Evolutionary conservation across 1,139 yeast species (phyloP).

Genomic region (Debaryomycetaceae sp.): DNA sequence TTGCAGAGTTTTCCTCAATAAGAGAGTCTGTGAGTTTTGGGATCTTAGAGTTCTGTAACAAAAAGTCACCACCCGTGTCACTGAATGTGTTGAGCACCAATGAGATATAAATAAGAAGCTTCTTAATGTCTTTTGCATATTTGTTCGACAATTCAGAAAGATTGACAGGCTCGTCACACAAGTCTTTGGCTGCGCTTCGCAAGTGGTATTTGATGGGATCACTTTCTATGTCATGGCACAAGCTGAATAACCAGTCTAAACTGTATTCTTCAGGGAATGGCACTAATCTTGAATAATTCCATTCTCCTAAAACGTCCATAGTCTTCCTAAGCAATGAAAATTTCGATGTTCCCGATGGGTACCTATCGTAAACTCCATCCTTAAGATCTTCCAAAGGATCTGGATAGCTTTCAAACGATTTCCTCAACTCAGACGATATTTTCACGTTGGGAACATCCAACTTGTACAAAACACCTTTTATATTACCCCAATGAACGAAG

Average conservation of each 20-base stretch:
- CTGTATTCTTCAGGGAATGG: constrained; percentile 25
- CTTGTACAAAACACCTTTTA: constrained; percentile 44
- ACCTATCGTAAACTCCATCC: constrained; percentile 40
- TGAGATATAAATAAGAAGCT: constrained; percentile 29
- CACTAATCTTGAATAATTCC: constrained; percentile 20
- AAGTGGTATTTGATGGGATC: constrained; percentile 51
- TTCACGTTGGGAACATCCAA: constrained; percentile 41
- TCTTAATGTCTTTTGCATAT: constrained; percentile 17
- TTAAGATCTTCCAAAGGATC: constrained; percentile 40
- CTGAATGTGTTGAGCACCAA: constrained; percentile 28
- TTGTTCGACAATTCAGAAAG: constrained; percentile 33
- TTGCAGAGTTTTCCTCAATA: constrained; percentile 18
- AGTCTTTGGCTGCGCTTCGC: constrained; percentile 36
- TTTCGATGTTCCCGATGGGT: constrained; percentile 56
- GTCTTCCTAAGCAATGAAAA: constrained; percentile 42
- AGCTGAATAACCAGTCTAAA: constrained; percentile 32
- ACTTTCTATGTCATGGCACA: constrained; percentile 46
- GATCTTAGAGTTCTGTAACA: constrained; percentile 42
- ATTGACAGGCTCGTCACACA: constrained; percentile 36
- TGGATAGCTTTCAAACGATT: constrained; percentile 39
- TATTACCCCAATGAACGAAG: constrained; percentile 57
- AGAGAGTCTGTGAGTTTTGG: constrained; percentile 33
- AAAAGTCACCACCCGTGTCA: constrained; percentile 35
- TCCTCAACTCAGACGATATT: constrained; percentile 26
- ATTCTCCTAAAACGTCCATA: constrained; percentile 29